These are phyloP conservation scores for Trypanosoma rangeli DNA, from an alignment of 208 protist genomes.

Conservation along the genomic window DNA sequence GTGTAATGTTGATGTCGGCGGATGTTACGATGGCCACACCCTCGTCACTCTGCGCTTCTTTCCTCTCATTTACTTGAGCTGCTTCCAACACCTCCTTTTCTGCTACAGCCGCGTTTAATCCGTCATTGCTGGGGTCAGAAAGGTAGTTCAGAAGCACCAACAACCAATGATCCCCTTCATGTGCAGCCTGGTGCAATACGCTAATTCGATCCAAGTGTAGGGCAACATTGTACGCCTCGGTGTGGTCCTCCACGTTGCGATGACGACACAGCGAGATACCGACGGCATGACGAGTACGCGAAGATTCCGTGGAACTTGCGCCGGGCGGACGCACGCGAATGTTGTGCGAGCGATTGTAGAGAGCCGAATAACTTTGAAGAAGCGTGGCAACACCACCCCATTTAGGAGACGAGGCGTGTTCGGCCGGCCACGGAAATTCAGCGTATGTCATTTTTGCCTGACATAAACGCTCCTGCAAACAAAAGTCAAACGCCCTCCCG, in stretches of 20 bases:
- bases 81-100: neutral
- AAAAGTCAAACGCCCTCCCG: slow-evolving; percentile 14
- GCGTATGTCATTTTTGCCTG: slow-evolving; percentile 5
- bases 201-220: slow-evolving; percentile 37
- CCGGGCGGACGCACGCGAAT: slow-evolving; percentile 1
- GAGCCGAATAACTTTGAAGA: slow-evolving; percentile 32
- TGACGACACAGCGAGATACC: slow-evolving; percentile 27
- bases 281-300: slow-evolving; percentile 8
- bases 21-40: slow-evolving; percentile 25
- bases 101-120: slow-evolving; percentile 10
- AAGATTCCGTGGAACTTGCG: neutral
- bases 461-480: slow-evolving; percentile 21
- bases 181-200: slow-evolving; percentile 42
- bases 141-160: slow-evolving; percentile 57
- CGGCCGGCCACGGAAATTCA: slow-evolving; percentile 30
- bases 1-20: slow-evolving; percentile 16
- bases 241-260: slow-evolving; percentile 27
- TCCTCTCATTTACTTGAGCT: neutral
- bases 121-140: slow-evolving; percentile 19
- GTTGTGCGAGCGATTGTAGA: slow-evolving; percentile 24
- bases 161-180: slow-evolving; percentile 53
- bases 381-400: slow-evolving; percentile 26
- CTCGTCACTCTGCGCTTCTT: slow-evolving; percentile 20
- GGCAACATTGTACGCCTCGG: slow-evolving; percentile 27
- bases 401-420: slow-evolving; percentile 24